Conservation (phyloP, 495 filamentous ascomycete species). For the Penicillium pancosmium region DNA sequence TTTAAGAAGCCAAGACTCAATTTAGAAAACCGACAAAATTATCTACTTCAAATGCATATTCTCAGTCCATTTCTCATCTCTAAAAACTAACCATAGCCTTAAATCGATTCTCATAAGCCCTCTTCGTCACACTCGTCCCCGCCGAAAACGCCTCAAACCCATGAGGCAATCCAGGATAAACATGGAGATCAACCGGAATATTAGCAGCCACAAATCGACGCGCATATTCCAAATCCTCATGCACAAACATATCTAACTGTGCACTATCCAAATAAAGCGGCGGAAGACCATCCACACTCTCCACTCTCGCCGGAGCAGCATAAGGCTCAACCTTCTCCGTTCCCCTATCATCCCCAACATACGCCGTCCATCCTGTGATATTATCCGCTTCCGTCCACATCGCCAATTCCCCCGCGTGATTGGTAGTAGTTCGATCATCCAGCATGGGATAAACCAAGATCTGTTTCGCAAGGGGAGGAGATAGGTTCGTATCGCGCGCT, state of each 20-base stretch:
- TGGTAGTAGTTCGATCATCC: conserved; percentile 36
- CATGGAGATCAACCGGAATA: conserved; percentile 30
- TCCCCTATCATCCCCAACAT: conserved; percentile 26
- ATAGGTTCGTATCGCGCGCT: conserved; percentile 40
- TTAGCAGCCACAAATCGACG: conserved; percentile 20
- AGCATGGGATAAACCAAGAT: conserved; percentile 54
- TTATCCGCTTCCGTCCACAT: conserved; percentile 30
- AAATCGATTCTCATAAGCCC: conserved; percentile 13
- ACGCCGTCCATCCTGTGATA: conserved; percentile 31
- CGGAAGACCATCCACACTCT: conserved; percentile 27
- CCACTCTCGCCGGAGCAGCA: conserved; percentile 28
- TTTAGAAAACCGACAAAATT: not conserved
- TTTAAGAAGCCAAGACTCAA: not conserved
- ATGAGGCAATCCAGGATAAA: conserved; percentile 35
- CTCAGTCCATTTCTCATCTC: not conserved
- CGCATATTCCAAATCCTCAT: conserved; percentile 29
- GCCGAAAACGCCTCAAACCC: conserved; percentile 28
- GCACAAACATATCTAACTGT: conserved; percentile 31
- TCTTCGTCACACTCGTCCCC: not conserved
- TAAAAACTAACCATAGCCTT: conserved; percentile 18
- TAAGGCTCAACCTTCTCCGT: conserved; percentile 21
- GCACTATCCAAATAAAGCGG: conserved; percentile 29
- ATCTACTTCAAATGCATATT: not conserved
- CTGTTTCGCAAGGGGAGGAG: conserved; percentile 47
- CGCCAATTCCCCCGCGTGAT: conserved; percentile 14